These are phyloP conservation scores for Cucurbita moschata DNA, from an alignment of 306 rosid genomes.

Conservation along the genomic window DNA sequence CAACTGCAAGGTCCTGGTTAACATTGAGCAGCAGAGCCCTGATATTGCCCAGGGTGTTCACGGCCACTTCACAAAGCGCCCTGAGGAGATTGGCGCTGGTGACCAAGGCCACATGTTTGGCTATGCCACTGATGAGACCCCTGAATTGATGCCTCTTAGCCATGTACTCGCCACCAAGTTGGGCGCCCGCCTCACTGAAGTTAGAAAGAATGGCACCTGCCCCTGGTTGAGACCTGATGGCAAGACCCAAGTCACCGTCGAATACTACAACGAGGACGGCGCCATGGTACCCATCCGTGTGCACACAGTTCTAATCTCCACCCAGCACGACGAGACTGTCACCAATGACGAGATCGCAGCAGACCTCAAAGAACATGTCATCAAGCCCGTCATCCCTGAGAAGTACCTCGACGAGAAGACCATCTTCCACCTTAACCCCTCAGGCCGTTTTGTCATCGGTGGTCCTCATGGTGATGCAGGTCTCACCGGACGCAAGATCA, in stretches of 20 bases:
- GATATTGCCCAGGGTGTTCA: conserved; percentile 99
- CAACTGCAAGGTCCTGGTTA: conserved; percentile 94
- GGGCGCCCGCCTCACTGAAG: conserved; percentile 89
- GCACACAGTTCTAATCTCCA: conserved; percentile 97
- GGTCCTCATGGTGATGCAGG: conserved; percentile 99
- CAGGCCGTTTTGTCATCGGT: conserved; percentile 97
- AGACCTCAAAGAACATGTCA: conserved; percentile 90
- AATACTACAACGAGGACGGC: conserved; percentile 77
- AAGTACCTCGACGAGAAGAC: conserved; percentile 95
- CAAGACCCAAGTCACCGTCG: conserved; percentile 94
- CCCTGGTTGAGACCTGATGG: conserved; percentile 98
- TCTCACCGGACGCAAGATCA: conserved; percentile 95
- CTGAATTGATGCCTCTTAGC: conserved; percentile 84
- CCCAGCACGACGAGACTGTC: conserved; percentile 97
- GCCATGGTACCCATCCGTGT: conserved; percentile 96
- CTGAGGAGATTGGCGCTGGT: conserved; percentile 99
- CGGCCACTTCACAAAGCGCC: conserved; percentile 97
- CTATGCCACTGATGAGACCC: conserved; percentile 98
- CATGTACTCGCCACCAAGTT: conserved; percentile 96
- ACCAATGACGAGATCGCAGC: conserved; percentile 89
- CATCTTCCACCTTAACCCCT: conserved; percentile 98
- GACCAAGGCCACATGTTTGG: conserved; percentile 99
- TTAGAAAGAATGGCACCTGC: conserved; percentile 91
- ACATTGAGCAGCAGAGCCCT: conserved; percentile 99
- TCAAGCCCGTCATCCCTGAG: conserved; percentile 91